These are phyloP conservation scores for Phytopythium chamaehyphon DNA, from an alignment of 352 stramenopile genomes.

Conservation along the genomic window DNA sequence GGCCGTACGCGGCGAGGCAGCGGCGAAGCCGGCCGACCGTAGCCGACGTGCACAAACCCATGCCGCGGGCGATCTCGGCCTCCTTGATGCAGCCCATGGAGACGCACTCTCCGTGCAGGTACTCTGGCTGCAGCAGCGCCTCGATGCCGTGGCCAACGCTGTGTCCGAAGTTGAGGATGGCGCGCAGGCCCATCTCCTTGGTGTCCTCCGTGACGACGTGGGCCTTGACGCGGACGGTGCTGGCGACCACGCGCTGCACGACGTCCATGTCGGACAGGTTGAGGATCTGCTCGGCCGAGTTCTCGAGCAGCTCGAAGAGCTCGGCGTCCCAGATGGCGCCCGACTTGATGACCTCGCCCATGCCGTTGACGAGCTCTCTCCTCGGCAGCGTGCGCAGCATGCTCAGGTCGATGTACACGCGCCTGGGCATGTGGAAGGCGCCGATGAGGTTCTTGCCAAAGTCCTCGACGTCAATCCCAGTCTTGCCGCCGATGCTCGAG, in stretches of 20 bases:
- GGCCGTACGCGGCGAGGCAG: constrained; percentile 62
- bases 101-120: constrained; percentile 96
- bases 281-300: constrained; percentile 82
- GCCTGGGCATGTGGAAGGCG: constrained; percentile 97
- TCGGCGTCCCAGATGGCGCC: constrained; percentile 93
- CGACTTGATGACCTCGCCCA: constrained; percentile 98
- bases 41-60: constrained; percentile 66
- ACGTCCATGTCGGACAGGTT: constrained; percentile 57
- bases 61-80: constrained; percentile 87
- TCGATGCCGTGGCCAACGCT: constrained; percentile 99
- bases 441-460: constrained; percentile 98
- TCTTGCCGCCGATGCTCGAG: constrained; percentile 97
- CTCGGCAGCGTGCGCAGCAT: constrained; percentile 93
- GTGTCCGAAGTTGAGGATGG: constrained; percentile 99
- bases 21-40: constrained; percentile 67
- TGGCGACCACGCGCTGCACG: constrained; percentile 60
- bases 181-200: constrained; percentile 93
- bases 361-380: constrained; percentile 93
- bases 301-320: constrained; percentile 94
- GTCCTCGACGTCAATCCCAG: constrained; percentile 94
- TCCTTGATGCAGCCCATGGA: constrained; percentile 97
- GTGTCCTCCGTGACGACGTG: constrained; percentile 95
- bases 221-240: constrained; percentile 91
- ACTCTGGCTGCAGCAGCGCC: constrained; percentile 93
- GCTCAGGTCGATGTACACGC: constrained; percentile 95